Evolutionary conservation across 441 rosid genomes (phyloP).

Genomic region (Gossypium gossypioides): DNA sequence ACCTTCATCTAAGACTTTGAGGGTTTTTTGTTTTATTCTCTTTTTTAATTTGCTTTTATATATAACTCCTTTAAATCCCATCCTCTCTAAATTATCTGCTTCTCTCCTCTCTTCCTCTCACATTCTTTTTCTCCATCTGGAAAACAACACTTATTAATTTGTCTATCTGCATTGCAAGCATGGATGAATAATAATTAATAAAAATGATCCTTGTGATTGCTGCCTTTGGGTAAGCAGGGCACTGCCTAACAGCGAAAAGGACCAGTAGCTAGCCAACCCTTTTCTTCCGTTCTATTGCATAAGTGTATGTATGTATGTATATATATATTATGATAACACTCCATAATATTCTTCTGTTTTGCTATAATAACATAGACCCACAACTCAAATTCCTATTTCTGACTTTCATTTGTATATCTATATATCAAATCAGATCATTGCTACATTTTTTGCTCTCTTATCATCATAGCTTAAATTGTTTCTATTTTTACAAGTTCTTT

Average conservation of each 20-base stretch:
- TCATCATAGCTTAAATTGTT: not conserved
- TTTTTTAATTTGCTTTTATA: not conserved
- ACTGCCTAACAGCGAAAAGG: slow-evolving; percentile 27
- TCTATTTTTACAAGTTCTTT: not conserved
- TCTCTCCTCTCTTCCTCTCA: not conserved
- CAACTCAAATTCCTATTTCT: not conserved
- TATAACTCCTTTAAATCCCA: not conserved
- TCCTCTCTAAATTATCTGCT: not conserved
- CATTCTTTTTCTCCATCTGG: not conserved
- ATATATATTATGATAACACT: not conserved
- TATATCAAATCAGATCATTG: not conserved
- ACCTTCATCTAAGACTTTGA: not conserved
- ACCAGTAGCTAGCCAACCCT: slow-evolving; percentile 21
- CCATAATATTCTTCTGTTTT: slow-evolving; percentile 9
- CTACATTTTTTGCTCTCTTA: not conserved
- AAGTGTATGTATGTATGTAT: slow-evolving; percentile 11
- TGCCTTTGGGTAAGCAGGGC: slow-evolving; percentile 24
- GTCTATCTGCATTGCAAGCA: slow-evolving; percentile 6
- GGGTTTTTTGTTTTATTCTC: not conserved
- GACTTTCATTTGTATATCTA: not conserved
- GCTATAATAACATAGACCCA: slow-evolving; percentile 18
- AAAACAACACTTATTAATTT: not conserved
- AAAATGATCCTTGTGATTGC: slow-evolving; percentile 19
- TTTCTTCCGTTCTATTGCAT: slow-evolving; percentile 27
- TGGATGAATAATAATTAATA: slow-evolving; percentile 1